phyloP scores from a whole-genome alignment of 257 asterid species.

The Solanum chiquidenum region DNA sequence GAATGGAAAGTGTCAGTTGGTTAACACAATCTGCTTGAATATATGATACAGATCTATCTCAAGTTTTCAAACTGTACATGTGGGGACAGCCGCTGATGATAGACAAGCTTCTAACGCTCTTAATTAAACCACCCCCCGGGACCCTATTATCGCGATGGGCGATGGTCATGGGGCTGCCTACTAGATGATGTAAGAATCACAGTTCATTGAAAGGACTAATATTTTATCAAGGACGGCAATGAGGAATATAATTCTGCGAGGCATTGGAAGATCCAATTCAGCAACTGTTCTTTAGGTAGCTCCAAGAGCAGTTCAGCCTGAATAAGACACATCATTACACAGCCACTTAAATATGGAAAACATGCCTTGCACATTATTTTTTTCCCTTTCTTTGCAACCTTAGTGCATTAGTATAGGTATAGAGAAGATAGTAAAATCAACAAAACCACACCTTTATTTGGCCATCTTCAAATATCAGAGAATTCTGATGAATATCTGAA shows the following conservation, averaged over 20 bases:
- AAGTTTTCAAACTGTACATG: background rate
- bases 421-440: background rate
- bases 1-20: background rate
- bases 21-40: background rate
- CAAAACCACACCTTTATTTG: slow-evolving; percentile 53
- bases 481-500: slow-evolving; percentile 53
- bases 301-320: slow-evolving; percentile 93
- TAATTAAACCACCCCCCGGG: background rate
- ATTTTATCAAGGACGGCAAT: slow-evolving; percentile 76
- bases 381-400: background rate
- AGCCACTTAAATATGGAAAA: background rate
- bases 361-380: background rate
- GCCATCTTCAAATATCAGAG: slow-evolving; percentile 70
- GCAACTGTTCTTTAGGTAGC: slow-evolving; percentile 91
- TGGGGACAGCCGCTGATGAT: background rate
- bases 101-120: background rate
- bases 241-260: slow-evolving; percentile 77
- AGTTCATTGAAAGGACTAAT: slow-evolving; percentile 23
- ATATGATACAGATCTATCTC: background rate
- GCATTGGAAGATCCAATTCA: slow-evolving; percentile 91
- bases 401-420: background rate
- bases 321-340: background rate
- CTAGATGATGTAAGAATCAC: background rate
- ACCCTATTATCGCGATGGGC: background rate
- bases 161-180: background rate